phyloP scores from a whole-genome alignment of 305 asterid genomes.

The Fraxinus nigra region DNA sequence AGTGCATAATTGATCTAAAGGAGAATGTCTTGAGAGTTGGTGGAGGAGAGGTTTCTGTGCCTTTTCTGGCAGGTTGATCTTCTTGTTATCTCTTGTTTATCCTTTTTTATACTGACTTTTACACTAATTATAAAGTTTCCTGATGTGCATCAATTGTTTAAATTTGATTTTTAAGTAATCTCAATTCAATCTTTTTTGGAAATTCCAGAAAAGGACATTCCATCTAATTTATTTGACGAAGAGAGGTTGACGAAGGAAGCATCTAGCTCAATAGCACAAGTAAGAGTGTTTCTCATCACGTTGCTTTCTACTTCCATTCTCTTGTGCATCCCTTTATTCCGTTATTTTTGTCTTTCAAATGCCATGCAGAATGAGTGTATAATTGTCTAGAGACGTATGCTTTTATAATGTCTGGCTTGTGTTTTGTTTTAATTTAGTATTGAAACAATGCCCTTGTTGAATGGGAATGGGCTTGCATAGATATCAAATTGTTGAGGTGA shows the following conservation, averaged over 20 bases:
- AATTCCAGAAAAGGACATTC: constrained; percentile 81
- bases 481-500: background rate
- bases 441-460: background rate
- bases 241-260: constrained; percentile 68
- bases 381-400: background rate
- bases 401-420: no score
- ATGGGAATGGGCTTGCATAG: background rate
- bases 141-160: constrained; percentile 3
- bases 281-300: constrained; percentile 28
- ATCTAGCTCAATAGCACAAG: constrained; percentile 80
- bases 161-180: constrained; percentile 1
- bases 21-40: constrained; percentile 93
- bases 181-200: constrained; percentile 10
- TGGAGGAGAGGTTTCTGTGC: constrained; percentile 94
- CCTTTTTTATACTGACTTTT: constrained; percentile 1
- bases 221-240: constrained; percentile 67
- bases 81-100: constrained; percentile 11
- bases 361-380: background rate
- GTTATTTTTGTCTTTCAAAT: background rate
- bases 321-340: background rate
- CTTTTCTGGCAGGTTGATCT: constrained; percentile 71
- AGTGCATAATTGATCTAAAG: constrained; percentile 93
- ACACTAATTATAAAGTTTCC: background rate
- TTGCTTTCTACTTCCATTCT: background rate
- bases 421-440: background rate